Conservation (phyloP, 257 asterid genomes). For the Ophiorrhiza pumila region DNA sequence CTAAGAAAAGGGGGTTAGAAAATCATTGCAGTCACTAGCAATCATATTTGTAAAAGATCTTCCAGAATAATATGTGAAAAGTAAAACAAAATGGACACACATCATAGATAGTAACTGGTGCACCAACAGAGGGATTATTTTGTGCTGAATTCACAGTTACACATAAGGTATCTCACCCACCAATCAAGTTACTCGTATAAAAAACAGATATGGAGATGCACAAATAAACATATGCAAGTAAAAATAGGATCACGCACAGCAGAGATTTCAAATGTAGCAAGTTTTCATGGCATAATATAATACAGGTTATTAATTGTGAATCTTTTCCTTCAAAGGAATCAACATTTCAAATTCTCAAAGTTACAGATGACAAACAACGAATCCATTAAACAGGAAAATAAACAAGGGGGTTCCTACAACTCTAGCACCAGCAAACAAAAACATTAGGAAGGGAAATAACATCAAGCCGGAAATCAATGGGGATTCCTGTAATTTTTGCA, state of each 20-base stretch:
- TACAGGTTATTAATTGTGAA: too few species aligned
- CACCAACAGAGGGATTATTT: too few species aligned
- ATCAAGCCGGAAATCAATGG: constrained; percentile 55
- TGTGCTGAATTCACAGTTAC: background rate
- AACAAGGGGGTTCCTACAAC: background rate
- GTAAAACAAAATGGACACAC: too few species aligned
- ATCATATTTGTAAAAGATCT: background rate
- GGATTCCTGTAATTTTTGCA: background rate
- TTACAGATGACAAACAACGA: background rate
- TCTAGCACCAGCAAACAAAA: background rate
- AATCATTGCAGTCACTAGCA: background rate
- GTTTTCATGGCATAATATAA: background rate
- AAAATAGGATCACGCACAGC: background rate
- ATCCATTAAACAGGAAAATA: background rate
- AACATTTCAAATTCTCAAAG: background rate
- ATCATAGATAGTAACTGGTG: too few species aligned
- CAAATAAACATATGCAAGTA: background rate
- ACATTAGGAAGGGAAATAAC: constrained; percentile 25
- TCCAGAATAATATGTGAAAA: too few species aligned
- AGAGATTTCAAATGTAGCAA: background rate
- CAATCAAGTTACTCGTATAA: background rate
- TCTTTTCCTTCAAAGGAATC: background rate
- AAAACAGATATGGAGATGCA: background rate
- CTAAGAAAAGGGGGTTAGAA: constrained; percentile 19
- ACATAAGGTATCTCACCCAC: background rate